Base-by-base conservation (phyloP, 2,329 filamentous ascomycete species). In the Mariannaea elegans region DNA sequence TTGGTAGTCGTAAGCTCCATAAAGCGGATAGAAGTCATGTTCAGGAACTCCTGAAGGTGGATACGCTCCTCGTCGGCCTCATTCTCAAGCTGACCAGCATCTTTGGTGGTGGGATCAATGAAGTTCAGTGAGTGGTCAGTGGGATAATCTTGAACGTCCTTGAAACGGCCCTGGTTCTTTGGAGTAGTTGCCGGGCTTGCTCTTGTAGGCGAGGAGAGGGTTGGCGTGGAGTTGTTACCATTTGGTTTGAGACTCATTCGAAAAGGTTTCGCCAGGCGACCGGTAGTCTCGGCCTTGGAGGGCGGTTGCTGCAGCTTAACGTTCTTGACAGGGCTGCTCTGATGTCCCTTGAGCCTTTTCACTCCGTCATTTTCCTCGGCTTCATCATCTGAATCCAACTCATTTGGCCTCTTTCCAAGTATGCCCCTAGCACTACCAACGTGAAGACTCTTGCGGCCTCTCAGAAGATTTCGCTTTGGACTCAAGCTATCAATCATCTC, bases 1-100 rank as follows among this genome's bases (percentile, higher is more conserved):
- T 98, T 98, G 1, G 94, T 97, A 0, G 94, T 97, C n/a, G 90
- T 97, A 48, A 99, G 82, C 73, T 99, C 95, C 91, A 99, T 97
- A 78, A 99, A 99, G 53, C 94, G 92, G 70, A 99, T 97, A 59
- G 92, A 96, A 2, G 94, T 97, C 87, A 97, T 89, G 63, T 96
- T 92, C 42, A 99, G 80, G 77, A 99, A 99, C 52, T 97, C 91
- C 68, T 97, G 93, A 3, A 99, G 82, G 44, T 94, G 90, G 53
- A 97, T 93, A 19, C 83, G 84, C 23, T 89, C 72, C 18, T 84
- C 82, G 12, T 81, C 75, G 18, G 81, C 81, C n/a, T 87, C 83
- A 6, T 78, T 75, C 49, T 81, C 77, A 21, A 79, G 68, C 41
- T 83, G 76, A 2, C 71, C 71, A 18, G 80, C 78, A 57, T 81